Evolutionary conservation across 1,284 basidiomycete genomes (phyloP).

Genomic region (Termitomyces sp.): DNA sequence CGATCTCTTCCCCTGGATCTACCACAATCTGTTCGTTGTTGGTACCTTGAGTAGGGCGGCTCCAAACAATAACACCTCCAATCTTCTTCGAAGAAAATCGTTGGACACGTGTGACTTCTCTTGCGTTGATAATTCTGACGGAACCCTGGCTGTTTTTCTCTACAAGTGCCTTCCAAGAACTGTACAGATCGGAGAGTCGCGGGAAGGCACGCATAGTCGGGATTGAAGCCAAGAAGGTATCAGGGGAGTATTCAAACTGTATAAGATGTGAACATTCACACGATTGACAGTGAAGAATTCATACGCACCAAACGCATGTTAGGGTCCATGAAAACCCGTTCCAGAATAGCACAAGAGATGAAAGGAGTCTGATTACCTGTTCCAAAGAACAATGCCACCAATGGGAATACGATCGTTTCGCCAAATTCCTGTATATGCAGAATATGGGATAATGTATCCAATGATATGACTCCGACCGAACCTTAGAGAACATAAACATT

Average conservation of each 20-base stretch:
- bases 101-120: conserved; percentile 39
- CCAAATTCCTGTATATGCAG: conserved; percentile 39
- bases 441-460: background rate
- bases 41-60: conserved; percentile 22
- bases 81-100: conserved; percentile 16
- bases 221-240: conserved; percentile 34
- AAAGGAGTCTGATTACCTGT: conserved; percentile 61
- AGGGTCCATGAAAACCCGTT: conserved; percentile 54
- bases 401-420: conserved; percentile 52
- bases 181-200: conserved; percentile 42
- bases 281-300: background rate
- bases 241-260: conserved; percentile 31
- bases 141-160: conserved; percentile 35
- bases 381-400: conserved; percentile 55
- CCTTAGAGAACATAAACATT: conserved; percentile 54
- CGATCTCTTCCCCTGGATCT: conserved; percentile 25
- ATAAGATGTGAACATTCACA: background rate
- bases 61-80: conserved; percentile 26
- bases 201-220: conserved; percentile 38
- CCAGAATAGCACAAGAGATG: conserved; percentile 52
- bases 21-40: conserved; percentile 23
- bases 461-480: background rate
- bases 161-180: conserved; percentile 41
- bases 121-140: conserved; percentile 36
- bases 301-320: conserved; percentile 43